Conservation (phyloP, 1,284 basidiomycete genomes). For the Pseudozyma hubeiensis region DNA sequence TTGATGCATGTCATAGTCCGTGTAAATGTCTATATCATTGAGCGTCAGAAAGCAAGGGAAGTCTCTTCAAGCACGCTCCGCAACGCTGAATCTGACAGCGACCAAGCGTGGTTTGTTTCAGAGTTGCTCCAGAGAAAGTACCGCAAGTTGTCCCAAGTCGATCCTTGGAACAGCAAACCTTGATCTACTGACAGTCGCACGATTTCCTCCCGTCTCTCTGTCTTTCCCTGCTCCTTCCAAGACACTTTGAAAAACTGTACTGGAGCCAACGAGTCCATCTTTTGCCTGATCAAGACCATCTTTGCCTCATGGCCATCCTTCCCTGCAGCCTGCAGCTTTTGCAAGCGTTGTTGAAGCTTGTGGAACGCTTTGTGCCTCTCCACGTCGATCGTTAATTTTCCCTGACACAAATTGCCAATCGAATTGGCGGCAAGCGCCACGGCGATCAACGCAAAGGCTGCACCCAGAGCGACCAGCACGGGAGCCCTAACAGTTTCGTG, state of each 20-base stretch:
- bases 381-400: constrained; percentile 33
- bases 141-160: constrained; percentile 9
- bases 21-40: background rate
- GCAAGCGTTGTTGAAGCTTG: constrained; percentile 1
- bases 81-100: constrained; percentile 13
- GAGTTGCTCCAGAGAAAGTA: background rate
- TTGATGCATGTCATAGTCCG: too few species aligned
- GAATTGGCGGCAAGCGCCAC: constrained; percentile 18
- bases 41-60: constrained; percentile 1
- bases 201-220: constrained; percentile 2
- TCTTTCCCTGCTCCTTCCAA: background rate
- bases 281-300: background rate
- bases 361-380: constrained; percentile 21
- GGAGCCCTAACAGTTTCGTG: constrained; percentile 14
- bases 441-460: constrained; percentile 22
- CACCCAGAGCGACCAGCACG: constrained; percentile 11
- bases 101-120: constrained; percentile 4
- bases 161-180: constrained; percentile 24
- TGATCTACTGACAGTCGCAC: constrained; percentile 10
- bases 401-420: constrained; percentile 3
- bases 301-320: background rate
- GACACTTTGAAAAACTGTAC: constrained; percentile 21
- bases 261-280: constrained; percentile 20
- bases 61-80: constrained; percentile 15
- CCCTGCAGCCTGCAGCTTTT: background rate